Base-by-base conservation (phyloP, 305 asterid genomes). In the Lippia alba region DNA sequence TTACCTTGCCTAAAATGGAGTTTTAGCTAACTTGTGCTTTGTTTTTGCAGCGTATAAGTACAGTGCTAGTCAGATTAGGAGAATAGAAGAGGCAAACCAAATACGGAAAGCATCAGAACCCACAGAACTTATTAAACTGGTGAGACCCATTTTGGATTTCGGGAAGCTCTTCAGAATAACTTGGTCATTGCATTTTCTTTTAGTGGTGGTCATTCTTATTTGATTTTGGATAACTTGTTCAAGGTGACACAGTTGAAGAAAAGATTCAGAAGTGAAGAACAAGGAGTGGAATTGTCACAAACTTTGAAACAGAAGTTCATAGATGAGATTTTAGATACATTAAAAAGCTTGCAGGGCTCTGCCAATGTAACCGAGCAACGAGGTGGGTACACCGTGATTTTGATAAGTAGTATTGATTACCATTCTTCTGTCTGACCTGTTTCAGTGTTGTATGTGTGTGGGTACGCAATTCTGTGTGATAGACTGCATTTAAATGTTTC, bases 21-120 rank as follows among this genome's bases (percentile, higher is more conserved):
- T 54, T 51, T 30, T 64, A 30, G 53, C 65, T 78, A 62, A 61
- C 64, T 56, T 46, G 58, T 45, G 70, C 59, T 51, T 18, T 58
- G 41, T 64, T 57, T 66, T 75, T 66, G 39, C 85, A 94, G 98
- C 85, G 58, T 83, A 78, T 84, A 85, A 74, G 78, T 89, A 92
- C 81, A 87, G 87, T 5, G 70, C 82, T 16, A 88, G 83, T 73
- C 97, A 92, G 86, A 85, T 87, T 72, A 86, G 82, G 80, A 90
- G 74, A 83, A 90, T 89, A 96, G 94, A 87, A 77, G 98, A 92
- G 81, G 83, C 97, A 7, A 86, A 84, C 80, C 86, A 76, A 72
- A 80, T 94, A 74, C 83, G 96, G 57, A 87, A 69, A 79, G 90
- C 82, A 70, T 85, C 86, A 46, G 91, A 90, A 82, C 97, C 99